Percentiles rank a stretch among this genome's conserved stretches.
These are phyloP conservation scores for Eragrostis nindensis DNA, from an alignment of 176 grass and related monocot species.

Conservation along the genomic window DNA sequence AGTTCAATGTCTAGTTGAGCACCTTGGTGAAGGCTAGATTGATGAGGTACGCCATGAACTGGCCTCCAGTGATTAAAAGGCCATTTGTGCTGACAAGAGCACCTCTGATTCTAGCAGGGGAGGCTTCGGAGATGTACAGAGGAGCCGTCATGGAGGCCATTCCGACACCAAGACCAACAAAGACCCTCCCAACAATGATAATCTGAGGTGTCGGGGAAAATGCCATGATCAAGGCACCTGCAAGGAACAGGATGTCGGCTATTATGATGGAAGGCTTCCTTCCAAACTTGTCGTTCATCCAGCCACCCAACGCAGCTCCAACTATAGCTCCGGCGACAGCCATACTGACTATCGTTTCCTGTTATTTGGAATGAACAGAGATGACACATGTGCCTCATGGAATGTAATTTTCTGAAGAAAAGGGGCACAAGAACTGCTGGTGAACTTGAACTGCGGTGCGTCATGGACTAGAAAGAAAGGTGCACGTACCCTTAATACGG, in stretches of 20 bases:
- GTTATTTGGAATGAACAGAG: slow-evolving; percentile 20
- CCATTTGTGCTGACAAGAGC: slow-evolving; percentile 93
- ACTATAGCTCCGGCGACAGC: slow-evolving; percentile 94
- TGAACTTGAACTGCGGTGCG: background rate
- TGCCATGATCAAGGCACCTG: slow-evolving; percentile 81
- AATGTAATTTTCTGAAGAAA: slow-evolving; percentile 4
- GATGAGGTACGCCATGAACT: slow-evolving; percentile 93
- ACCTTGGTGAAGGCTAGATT: slow-evolving; percentile 96
- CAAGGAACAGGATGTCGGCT: slow-evolving; percentile 78
- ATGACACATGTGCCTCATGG: too few species aligned
- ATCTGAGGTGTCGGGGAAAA: slow-evolving; percentile 65
- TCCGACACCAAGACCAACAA: slow-evolving; percentile 92
- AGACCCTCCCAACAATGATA: slow-evolving; percentile 91
- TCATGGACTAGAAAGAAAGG: too few species aligned
- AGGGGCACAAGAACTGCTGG: background rate
- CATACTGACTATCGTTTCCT: slow-evolving; percentile 99
- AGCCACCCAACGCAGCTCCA: slow-evolving; percentile 88
- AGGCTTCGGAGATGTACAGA: slow-evolving; percentile 97
- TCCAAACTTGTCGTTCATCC: slow-evolving; percentile 93
- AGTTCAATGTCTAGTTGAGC: background rate
- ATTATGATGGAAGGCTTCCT: slow-evolving; percentile 80
- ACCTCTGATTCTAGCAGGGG: slow-evolving; percentile 89
- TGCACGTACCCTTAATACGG: slow-evolving; percentile 61
- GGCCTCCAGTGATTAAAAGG: slow-evolving; percentile 92
- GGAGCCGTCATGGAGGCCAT: slow-evolving; percentile 98